Conservation (phyloP, 179 eudicot species). For the Spinacia oleracea region DNA sequence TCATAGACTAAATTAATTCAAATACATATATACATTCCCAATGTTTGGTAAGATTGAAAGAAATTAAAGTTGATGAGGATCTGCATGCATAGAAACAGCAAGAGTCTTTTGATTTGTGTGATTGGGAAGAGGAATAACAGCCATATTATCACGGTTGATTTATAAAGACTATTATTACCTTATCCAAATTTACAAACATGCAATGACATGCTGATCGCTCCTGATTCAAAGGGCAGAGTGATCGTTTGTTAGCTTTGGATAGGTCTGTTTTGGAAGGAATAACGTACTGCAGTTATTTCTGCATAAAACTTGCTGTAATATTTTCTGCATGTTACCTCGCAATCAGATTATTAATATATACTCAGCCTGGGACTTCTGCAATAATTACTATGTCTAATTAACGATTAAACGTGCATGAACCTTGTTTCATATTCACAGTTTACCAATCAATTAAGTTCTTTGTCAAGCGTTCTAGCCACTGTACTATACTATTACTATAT, state of each 20-base stretch:
- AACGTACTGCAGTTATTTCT: background rate
- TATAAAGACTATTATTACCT: slow-evolving; percentile 17
- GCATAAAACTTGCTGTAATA: background rate
- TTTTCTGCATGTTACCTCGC: background rate
- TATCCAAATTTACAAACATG: slow-evolving; percentile 29
- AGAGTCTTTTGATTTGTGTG: slow-evolving; percentile 23
- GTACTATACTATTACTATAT: slow-evolving; percentile 9
- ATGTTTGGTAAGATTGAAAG: slow-evolving; percentile 18
- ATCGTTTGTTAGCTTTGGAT: slow-evolving; percentile 18
- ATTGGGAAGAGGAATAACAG: slow-evolving; percentile 20
- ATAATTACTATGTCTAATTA: background rate
- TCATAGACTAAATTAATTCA: slow-evolving; percentile 1
- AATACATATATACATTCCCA: slow-evolving; percentile 20
- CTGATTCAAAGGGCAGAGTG: no score
- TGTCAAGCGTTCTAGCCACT: background rate
- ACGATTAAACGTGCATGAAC: background rate
- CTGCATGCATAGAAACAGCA: slow-evolving; percentile 14
- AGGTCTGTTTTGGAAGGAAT: slow-evolving; percentile 10
- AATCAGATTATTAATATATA: background rate
- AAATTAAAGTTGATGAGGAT: background rate
- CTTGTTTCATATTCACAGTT: background rate
- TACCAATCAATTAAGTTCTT: background rate
- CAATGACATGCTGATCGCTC: slow-evolving; percentile 16
- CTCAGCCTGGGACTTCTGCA: background rate
- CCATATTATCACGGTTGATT: slow-evolving; percentile 19